These are phyloP conservation scores for Brasilioporus rufonigricans DNA, from an alignment of 768 basidiomycete genomes.

Conservation along the genomic window DNA sequence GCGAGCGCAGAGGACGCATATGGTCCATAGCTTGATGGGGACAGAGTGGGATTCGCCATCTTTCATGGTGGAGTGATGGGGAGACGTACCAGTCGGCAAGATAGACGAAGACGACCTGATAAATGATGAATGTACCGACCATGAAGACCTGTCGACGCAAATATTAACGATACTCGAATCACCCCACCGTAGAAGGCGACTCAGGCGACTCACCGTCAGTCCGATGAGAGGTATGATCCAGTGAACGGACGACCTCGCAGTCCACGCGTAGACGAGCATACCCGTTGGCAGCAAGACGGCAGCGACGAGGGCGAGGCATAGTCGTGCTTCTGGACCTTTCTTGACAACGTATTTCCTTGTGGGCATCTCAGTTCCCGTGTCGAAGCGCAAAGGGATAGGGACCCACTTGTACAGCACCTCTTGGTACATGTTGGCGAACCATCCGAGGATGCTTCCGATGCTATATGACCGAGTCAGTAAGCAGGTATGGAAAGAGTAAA, in stretches of 20 bases:
- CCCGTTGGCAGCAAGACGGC: conserved; percentile 51
- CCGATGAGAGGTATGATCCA: conserved; percentile 52
- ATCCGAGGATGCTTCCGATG: conserved; percentile 53
- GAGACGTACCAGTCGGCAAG: conserved; percentile 57
- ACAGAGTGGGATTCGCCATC: background rate
- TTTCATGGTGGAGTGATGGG: background rate
- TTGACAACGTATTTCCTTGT: conserved; percentile 27
- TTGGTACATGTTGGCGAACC: conserved; percentile 45
- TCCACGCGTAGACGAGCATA: conserved; percentile 78
- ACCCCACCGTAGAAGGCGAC: background rate
- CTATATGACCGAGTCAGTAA: conserved; percentile 32
- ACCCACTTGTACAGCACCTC: conserved; percentile 49
- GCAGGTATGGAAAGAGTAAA: too few relatives aligned
- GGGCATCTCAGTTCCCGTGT: conserved; percentile 5
- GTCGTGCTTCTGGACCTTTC: conserved; percentile 55
- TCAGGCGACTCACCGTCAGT: conserved; percentile 20
- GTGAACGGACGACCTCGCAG: conserved; percentile 48
- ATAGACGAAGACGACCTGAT: conserved; percentile 58
- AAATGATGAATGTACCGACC: conserved; percentile 52
- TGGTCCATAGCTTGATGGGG: conserved; percentile 43
- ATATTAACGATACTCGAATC: too few relatives aligned
- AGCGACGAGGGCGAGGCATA: conserved; percentile 56
- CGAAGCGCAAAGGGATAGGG: background rate
- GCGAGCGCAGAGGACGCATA: conserved; percentile 71
- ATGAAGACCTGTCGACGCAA: conserved; percentile 41